Base-by-base conservation (phyloP, 768 basidiomycete species). In the Suillus americanus region DNA sequence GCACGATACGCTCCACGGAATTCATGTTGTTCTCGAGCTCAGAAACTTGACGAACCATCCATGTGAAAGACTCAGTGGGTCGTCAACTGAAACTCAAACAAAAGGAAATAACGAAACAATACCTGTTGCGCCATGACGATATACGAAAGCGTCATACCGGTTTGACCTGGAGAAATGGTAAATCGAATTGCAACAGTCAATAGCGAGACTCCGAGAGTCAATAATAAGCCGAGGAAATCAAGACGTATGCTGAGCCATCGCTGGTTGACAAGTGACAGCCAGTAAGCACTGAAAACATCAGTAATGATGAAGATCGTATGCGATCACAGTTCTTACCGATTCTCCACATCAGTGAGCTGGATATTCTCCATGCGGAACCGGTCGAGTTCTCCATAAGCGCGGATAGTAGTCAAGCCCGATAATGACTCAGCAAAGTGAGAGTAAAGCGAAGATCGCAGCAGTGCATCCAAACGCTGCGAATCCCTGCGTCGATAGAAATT, bases 11-110 rank as follows among this genome's bases (percentile, higher is more conserved):
- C 73, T 93, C 91, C 9, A 92, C 90, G n/a, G 88, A 86, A 73
- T 94, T 94, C 92, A 96, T 95, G 75, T 95, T 85, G 75, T 97
- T 97, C 75, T 97, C 94, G 13, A 95, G 89, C 73, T 96, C 94
- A 3, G 91, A 88, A 45, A 82, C 83, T 75, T 92, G 91, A 10
- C 90, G 86, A 48, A 91, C 85, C 75, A 92, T 83, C 87, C 86
- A 92, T 25, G 86, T 86, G 68, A 93, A 91, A 0, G 82, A 68
- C 86, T 89, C 57, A 43, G 48, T 46, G 54, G 48, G 60, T 70
- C 37, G 68, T 23, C 3, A 62, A 10, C n/a, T 60, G 63, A 45
- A 38, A 61, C 62, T 33, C 59, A 41, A 65, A 37, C 60, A 46
- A 45, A 57, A 37, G 4, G 41, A 61, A 4, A 54, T 50, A 30